Evolutionary conservation across 441 rosid species (phyloP).

Genomic region (Euphorbia celastroides): DNA sequence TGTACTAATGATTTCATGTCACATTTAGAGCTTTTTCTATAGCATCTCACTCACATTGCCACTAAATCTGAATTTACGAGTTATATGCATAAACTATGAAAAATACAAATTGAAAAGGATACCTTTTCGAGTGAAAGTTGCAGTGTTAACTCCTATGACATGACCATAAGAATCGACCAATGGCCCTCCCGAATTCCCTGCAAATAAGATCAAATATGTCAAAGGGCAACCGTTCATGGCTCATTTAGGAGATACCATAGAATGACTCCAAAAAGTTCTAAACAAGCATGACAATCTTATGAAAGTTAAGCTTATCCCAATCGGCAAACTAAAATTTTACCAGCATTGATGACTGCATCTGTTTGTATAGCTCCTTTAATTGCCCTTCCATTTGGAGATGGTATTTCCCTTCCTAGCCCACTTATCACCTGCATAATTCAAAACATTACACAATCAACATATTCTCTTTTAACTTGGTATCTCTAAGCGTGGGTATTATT

Average conservation of each 20-base stretch:
- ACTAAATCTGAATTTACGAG: not conserved
- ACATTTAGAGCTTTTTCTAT: too few species aligned
- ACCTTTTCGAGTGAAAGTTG: constrained; percentile 88
- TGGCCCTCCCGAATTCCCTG: constrained; percentile 87
- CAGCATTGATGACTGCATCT: constrained; percentile 78
- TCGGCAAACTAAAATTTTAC: constrained; percentile 21
- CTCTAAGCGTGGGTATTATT: not conserved
- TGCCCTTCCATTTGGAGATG: constrained; percentile 70
- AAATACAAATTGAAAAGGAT: too few species aligned
- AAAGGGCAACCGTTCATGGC: not conserved
- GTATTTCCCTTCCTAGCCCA: constrained; percentile 74
- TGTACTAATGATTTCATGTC: too few species aligned
- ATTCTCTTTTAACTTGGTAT: not conserved
- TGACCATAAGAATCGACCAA: constrained; percentile 70
- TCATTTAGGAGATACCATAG: not conserved
- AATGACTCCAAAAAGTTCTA: not conserved
- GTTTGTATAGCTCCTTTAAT: constrained; percentile 81
- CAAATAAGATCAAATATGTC: not conserved
- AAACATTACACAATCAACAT: not conserved
- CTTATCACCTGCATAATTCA: constrained; percentile 54
- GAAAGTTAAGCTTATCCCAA: not conserved
- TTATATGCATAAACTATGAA: not conserved
- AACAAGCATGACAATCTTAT: not conserved
- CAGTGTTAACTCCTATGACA: constrained; percentile 85
- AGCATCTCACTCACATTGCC: too few species aligned